phyloP scores from a whole-genome alignment of 2,329 filamentous ascomycete species.

The Botrytis deweyae region DNA sequence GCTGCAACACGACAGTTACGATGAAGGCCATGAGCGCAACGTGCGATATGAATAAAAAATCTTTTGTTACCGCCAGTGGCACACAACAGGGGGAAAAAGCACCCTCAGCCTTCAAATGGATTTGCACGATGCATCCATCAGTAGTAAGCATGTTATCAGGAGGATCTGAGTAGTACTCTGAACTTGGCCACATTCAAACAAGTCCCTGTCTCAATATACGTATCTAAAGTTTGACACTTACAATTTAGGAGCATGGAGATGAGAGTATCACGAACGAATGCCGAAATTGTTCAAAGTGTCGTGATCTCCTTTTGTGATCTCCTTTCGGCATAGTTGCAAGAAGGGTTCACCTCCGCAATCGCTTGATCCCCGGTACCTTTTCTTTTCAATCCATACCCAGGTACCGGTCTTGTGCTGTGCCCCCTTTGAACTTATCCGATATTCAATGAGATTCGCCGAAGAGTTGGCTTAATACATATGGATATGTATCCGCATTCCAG shows the following conservation, averaged over 20 bases:
- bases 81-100: neutral
- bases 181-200: neutral
- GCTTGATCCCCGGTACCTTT: constrained; percentile 3
- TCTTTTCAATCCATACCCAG: neutral
- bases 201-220: neutral
- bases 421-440: neutral
- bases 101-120: neutral
- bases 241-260: neutral
- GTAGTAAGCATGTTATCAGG: neutral
- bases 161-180: neutral
- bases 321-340: neutral
- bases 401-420: neutral
- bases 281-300: neutral
- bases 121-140: constrained; percentile 8
- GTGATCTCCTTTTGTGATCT: constrained; percentile 3
- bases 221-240: neutral
- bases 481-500: constrained; percentile 1
- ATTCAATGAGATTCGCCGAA: neutral
- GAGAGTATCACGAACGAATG: neutral
- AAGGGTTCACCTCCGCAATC: constrained; percentile 12
- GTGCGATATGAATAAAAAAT: neutral
- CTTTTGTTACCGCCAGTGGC: neutral
- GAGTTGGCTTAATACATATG: neutral
- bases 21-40: neutral
- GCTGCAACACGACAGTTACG: neutral